Evolutionary conservation across 2,329 filamentous ascomycete species (phyloP).

Genomic region (Paradendryphiella salina): DNA sequence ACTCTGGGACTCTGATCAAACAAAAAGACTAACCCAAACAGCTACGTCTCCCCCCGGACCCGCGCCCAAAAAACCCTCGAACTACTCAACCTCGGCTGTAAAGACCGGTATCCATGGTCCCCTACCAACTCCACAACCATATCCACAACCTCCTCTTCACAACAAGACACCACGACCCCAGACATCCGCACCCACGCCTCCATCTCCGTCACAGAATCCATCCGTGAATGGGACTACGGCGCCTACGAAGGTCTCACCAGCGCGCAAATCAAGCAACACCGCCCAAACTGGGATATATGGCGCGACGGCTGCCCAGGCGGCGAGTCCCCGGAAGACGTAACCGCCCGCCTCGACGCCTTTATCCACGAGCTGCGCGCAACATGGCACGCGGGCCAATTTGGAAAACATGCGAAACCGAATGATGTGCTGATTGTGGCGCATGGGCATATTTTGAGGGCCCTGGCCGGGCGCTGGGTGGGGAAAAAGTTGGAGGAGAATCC

Average conservation of each 20-base stretch:
- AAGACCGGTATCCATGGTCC: constrained; percentile 72
- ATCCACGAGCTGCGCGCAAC: constrained; percentile 71
- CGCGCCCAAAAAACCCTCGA: constrained; percentile 90
- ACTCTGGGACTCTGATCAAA: too few species aligned
- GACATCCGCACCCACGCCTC: constrained; percentile 47
- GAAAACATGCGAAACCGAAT: constrained; percentile 59
- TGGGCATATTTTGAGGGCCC: constrained; percentile 84
- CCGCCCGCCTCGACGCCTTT: constrained; percentile 70
- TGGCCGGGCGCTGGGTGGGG: constrained; percentile 83
- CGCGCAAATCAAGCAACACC: constrained; percentile 54
- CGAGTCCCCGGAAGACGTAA: constrained; percentile 76
- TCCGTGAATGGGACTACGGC: constrained; percentile 67
- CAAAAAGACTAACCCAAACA: constrained; percentile 24
- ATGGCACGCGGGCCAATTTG: constrained; percentile 55
- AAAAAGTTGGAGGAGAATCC: constrained; percentile 75
- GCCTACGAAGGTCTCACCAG: constrained; percentile 62
- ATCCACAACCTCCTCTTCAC: neutral
- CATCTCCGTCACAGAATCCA: constrained; percentile 55
- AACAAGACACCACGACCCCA: neutral
- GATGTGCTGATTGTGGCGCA: constrained; percentile 85
- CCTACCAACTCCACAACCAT: too few species aligned
- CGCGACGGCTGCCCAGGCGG: constrained; percentile 79
- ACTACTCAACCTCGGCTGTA: constrained; percentile 74
- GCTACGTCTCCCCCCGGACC: constrained; percentile 82
- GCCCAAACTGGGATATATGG: constrained; percentile 81